Evolutionary conservation across 2,329 filamentous ascomycete species (phyloP).

Genomic region (Stemphylium lycopersici): DNA sequence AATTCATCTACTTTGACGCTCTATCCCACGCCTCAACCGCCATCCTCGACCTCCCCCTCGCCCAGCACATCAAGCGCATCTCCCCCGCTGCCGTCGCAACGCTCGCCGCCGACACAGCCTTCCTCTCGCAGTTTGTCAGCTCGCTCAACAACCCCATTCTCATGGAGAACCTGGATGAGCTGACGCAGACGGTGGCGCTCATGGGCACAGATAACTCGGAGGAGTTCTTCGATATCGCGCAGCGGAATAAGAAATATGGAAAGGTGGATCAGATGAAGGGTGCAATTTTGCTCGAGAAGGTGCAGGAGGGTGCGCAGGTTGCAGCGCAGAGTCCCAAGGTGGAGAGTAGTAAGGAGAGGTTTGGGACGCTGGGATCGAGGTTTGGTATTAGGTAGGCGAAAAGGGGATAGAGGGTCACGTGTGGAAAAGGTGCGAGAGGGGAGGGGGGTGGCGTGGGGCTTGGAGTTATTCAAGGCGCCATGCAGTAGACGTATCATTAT

Average conservation of each 20-base stretch:
- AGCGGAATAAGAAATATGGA: slow-evolving; percentile 90
- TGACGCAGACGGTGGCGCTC: slow-evolving; percentile 89
- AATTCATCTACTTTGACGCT: slow-evolving; percentile 97
- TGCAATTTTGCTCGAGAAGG: slow-evolving; percentile 85
- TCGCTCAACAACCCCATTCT: slow-evolving; percentile 87
- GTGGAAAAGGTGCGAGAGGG: no score
- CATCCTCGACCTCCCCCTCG: slow-evolving; percentile 80
- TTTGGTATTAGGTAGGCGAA: slow-evolving; percentile 34
- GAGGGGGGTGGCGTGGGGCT: no score
- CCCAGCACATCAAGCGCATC: slow-evolving; percentile 80
- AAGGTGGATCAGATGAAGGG: slow-evolving; percentile 91
- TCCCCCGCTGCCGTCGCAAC: slow-evolving; percentile 84
- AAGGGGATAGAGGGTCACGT: no score
- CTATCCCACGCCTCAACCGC: slow-evolving; percentile 87
- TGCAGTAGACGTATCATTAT: no score
- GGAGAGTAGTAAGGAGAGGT: slow-evolving; percentile 36
- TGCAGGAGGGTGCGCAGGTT: slow-evolving; percentile 44
- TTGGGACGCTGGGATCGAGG: slow-evolving; percentile 43
- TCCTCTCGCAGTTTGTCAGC: slow-evolving; percentile 85
- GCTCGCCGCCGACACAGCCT: slow-evolving; percentile 81
- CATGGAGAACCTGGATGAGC: slow-evolving; percentile 85
- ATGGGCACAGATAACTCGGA: slow-evolving; percentile 90
- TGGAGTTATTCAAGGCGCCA: no score
- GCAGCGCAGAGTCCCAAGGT: slow-evolving; percentile 43
- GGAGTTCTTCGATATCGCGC: slow-evolving; percentile 93